A percentile compares a stretch with the other conserved stretches of the same genome.
phyloP scores from a whole-genome alignment of 345 rosid genomes.

The Syzygium jambos region DNA sequence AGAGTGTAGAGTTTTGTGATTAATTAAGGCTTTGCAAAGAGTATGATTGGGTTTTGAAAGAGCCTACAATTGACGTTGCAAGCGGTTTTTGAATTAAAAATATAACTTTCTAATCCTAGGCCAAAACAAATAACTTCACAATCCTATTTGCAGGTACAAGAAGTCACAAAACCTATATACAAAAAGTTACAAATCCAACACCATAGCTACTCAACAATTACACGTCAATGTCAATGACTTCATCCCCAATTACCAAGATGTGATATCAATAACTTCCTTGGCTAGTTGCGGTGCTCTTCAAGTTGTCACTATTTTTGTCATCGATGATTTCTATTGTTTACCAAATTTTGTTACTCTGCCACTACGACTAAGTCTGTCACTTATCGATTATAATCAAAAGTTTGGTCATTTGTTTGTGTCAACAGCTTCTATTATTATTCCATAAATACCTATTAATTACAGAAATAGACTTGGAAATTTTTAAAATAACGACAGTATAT shows the following conservation, averaged over 20 bases:
- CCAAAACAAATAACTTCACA: background rate
- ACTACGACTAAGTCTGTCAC: background rate
- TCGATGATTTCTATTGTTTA: too few species aligned
- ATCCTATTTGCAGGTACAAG: background rate
- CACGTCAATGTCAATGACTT: background rate
- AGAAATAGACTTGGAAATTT: background rate
- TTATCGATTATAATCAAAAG: too few species aligned
- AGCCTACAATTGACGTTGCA: background rate
- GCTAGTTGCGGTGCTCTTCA: background rate
- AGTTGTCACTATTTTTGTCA: background rate
- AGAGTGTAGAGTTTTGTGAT: background rate
- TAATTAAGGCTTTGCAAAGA: background rate
- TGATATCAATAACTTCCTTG: background rate
- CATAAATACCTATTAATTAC: background rate
- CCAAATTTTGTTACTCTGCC: too few species aligned
- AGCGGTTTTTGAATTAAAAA: background rate
- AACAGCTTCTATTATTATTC: background rate
- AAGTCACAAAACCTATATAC: background rate
- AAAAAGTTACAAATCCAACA: background rate
- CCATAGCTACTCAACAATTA: background rate
- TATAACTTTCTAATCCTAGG: background rate
- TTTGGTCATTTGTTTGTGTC: background rate
- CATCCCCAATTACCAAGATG: background rate
- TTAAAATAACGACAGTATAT: background rate
- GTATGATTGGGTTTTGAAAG: background rate